phyloP scores from a whole-genome alignment of 106 monocot species.

The Apostasia shenzhenica region DNA sequence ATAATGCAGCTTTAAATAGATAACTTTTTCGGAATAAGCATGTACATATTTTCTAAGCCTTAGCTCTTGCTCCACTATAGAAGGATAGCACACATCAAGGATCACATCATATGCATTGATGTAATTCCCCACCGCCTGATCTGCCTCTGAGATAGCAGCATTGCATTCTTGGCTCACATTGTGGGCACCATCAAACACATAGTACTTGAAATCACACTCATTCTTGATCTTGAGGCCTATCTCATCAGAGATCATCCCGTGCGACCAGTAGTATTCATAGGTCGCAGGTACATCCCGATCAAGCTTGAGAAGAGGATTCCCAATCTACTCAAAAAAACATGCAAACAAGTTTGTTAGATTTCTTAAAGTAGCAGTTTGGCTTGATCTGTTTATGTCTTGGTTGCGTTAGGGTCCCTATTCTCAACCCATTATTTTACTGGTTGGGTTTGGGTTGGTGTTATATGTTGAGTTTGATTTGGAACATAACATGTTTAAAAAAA shows the following conservation, averaged over 20 bases:
- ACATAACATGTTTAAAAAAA: no score
- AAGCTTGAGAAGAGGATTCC: conserved; percentile 92
- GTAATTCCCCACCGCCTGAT: conserved; percentile 65
- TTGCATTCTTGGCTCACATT: conserved; percentile 70
- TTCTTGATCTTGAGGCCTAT: conserved; percentile 60
- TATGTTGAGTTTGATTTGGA: no score
- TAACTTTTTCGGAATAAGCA: background rate
- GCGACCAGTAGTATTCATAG: conserved; percentile 93
- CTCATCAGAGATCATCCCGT: conserved; percentile 98
- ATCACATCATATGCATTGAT: conserved; percentile 87
- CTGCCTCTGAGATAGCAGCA: conserved; percentile 59
- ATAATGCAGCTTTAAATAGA: background rate
- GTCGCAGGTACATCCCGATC: conserved; percentile 72
- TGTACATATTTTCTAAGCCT: conserved; percentile 74
- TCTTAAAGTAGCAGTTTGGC: no score
- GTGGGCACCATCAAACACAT: conserved; percentile 42
- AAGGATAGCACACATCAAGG: conserved; percentile 91
- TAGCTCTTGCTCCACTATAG: conserved; percentile 83
- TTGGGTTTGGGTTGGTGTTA: no score
- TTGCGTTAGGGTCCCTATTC: no score
- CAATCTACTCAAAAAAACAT: conserved; percentile 40
- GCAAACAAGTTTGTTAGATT: background rate
- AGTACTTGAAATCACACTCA: conserved; percentile 85
- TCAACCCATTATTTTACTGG: no score
- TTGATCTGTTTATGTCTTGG: no score